Evolutionary conservation across 1,284 basidiomycete species (phyloP).

Genomic region (Ganoderma multipileum): DNA sequence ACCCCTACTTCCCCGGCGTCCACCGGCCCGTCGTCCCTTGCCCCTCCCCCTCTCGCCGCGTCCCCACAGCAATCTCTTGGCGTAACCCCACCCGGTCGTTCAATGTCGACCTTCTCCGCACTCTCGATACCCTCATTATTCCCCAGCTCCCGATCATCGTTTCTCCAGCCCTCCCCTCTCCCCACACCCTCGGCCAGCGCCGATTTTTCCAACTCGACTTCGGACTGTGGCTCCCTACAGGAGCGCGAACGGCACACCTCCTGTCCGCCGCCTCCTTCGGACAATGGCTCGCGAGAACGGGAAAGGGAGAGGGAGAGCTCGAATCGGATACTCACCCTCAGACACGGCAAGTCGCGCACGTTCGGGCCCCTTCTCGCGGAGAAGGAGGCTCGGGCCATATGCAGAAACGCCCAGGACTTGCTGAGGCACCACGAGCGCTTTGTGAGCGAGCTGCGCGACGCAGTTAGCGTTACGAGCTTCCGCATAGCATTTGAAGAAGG

Average conservation of each 20-base stretch:
- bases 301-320: conserved; percentile 28
- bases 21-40: conserved; percentile 27
- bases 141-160: conserved; percentile 33
- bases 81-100: conserved; percentile 21
- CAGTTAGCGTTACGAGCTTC: conserved; percentile 59
- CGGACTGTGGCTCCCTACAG: conserved; percentile 19
- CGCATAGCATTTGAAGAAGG: conserved; percentile 27
- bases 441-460: conserved; percentile 63
- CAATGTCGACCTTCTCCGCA: conserved; percentile 34
- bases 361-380: conserved; percentile 52
- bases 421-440: conserved; percentile 78
- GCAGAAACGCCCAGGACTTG: conserved; percentile 79
- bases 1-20: conserved; percentile 9
- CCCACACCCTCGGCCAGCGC: conserved; percentile 28
- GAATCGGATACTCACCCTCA: conserved; percentile 21
- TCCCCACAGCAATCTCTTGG: conserved; percentile 1
- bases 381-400: conserved; percentile 61
- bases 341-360: conserved; percentile 45
- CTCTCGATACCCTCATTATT: conserved; percentile 36
- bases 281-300: conserved; percentile 13
- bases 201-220: conserved; percentile 16
- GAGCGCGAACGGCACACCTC: conserved; percentile 29
- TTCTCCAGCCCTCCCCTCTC: conserved; percentile 25
- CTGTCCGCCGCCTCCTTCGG: conserved; percentile 16
- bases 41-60: conserved; percentile 22